Percentiles rank a stretch among this genome's conserved stretches.
Evolutionary conservation across 2,329 filamentous ascomycete species (phyloP).

Genomic region (Zasmidium angulare): DNA sequence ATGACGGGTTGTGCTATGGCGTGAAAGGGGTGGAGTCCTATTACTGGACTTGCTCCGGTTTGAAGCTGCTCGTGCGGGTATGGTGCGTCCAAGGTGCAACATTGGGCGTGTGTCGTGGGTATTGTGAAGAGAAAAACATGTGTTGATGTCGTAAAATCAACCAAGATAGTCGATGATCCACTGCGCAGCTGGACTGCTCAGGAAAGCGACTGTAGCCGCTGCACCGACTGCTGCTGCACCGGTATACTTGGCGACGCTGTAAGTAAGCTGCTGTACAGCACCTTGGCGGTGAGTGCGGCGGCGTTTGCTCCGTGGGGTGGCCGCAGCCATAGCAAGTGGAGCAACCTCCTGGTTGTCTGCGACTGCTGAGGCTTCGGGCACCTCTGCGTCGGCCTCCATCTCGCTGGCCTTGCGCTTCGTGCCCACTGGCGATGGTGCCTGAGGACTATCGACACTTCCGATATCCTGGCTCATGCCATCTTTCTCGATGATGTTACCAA

Average conservation of each 20-base stretch:
- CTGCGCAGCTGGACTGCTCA: conserved; percentile 28
- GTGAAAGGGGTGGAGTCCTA: not conserved
- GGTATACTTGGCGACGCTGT: conserved; percentile 18
- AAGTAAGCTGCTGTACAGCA: conserved; percentile 10
- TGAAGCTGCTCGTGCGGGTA: not conserved
- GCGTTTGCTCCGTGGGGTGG: not conserved
- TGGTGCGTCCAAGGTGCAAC: too few species aligned
- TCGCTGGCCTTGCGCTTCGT: conserved; percentile 31
- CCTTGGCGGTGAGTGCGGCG: conserved; percentile 3
- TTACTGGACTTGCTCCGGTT: not conserved
- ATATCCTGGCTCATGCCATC: not conserved
- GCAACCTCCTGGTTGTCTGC: conserved; percentile 14
- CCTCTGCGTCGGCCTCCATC: conserved; percentile 13
- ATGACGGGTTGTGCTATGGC: not conserved
- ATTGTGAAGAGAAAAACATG: not conserved
- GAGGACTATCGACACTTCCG: not conserved
- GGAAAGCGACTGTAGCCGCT: conserved; percentile 26
- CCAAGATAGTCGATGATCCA: conserved; percentile 24
- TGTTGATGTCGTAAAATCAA: conserved; percentile 6
- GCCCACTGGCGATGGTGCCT: not conserved
- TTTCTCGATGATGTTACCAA: conserved; percentile 1
- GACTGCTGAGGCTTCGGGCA: conserved; percentile 1
- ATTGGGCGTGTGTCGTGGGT: not conserved
- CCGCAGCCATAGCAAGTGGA: not conserved
- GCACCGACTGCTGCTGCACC: conserved; percentile 24